Evolutionary conservation across 2,329 filamentous ascomycete species (phyloP), one percentile per base, ranked within the genome.

Genomic region (Exophiala calicioides): DNA sequence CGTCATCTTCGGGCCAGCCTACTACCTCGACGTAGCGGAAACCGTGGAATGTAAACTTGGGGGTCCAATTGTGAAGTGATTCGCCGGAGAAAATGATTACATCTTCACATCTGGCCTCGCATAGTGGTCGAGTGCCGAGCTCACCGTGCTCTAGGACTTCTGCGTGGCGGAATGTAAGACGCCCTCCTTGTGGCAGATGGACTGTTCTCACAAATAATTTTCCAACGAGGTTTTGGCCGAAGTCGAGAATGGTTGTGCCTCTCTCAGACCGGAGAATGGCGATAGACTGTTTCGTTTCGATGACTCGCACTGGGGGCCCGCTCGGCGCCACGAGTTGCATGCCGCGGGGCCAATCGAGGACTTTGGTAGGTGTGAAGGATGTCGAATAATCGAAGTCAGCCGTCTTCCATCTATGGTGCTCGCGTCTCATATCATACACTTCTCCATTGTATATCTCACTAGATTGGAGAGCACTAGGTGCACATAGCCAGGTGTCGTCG

Each of bases 151-250:
- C 76, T 3, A 82, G 65, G 8, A 78, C 78, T 58, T 82, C 79
- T 1, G 78, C 73, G 56, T 82, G 78, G 0, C 60, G 61, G 10
- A 82, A 63, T 59, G 26, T 76, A 56, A 66, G 15, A 29, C 15
- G 29, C 6, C 54, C 20, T 60, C 56, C 59, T 1, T 52, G 7
- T 5, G 30, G 19, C 23, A 31, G 45, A n/a, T 26, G 44, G 32
- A 65, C 34, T 0, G 37, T 47, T 12, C 41, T 65, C 8, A 80
- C 54, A 0, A 63, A 62, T 1, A 80, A 44, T 53, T 68, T 69
- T 1, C 79, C 79, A 1, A 80, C 78, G 0, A 81, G 62, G 53
- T 82, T 81, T 56, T 82, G 78, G 1, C 78, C 78, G 58, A 81
- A 81, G 52, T 82, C 77, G 23, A 81, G 48, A 1, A 80, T 62